Percentiles rank a stretch among this genome's conserved stretches.
Evolutionary conservation across 306 rosid genomes (phyloP).

Genomic region (Sicyos edulis): DNA sequence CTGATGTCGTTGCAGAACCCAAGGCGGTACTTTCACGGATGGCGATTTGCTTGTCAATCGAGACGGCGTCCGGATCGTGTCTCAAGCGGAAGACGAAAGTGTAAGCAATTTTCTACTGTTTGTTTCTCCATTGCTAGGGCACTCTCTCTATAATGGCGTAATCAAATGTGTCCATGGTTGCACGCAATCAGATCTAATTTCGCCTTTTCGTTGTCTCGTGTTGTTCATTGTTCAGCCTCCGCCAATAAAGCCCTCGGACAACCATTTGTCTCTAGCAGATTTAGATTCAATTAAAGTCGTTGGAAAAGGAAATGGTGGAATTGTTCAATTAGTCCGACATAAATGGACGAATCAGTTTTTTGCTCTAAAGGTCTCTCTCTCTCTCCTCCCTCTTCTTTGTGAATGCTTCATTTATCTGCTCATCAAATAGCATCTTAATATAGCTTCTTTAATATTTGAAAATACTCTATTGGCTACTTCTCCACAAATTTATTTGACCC

Average conservation of each 20-base stretch:
- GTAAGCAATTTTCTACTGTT: constrained; percentile 32
- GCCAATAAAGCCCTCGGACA: constrained; percentile 66
- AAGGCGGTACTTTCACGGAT: constrained; percentile 82
- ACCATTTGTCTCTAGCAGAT: constrained; percentile 69
- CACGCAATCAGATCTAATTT: constrained; percentile 13
- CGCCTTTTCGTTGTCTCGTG: constrained; percentile 21
- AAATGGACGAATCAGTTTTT: constrained; percentile 93
- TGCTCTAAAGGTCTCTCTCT: constrained; percentile 72
- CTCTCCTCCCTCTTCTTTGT: constrained; percentile 10
- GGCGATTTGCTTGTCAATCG: constrained; percentile 88
- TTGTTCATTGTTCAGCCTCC: constrained; percentile 60
- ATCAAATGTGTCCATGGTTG: too few relatives aligned
- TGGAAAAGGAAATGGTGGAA: constrained; percentile 90
- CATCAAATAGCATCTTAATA: too few relatives aligned
- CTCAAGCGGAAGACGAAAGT: constrained; percentile 63
- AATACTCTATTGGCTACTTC: not conserved
- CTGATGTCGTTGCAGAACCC: constrained; percentile 46
- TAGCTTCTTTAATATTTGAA: not conserved
- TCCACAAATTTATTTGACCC: not conserved
- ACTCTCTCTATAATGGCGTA: too few relatives aligned
- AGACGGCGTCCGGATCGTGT: constrained; percentile 79
- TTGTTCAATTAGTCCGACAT: constrained; percentile 89
- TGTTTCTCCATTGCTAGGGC: constrained; percentile 5
- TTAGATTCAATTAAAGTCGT: constrained; percentile 70
- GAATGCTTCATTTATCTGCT: too few relatives aligned